Conservation (phyloP, 78 protist species). For the Pelomyxa schiedti region DNA sequence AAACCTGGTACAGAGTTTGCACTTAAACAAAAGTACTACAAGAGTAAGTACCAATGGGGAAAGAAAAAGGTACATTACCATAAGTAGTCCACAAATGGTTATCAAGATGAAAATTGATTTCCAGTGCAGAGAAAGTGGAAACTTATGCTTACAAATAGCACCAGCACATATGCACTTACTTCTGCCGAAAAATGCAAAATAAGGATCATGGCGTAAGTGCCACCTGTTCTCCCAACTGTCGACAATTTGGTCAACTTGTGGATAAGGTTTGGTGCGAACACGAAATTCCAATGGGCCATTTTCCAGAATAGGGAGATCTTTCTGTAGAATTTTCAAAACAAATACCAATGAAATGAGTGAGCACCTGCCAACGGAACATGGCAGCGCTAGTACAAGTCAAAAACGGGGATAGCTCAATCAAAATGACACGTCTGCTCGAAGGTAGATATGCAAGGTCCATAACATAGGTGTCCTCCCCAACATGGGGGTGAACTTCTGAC, state of each 20-base stretch:
- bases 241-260: neutral
- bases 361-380: conserved; percentile 9
- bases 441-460: conserved; percentile 8
- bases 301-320: neutral
- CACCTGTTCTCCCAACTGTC: conserved; percentile 19
- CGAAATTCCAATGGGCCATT: neutral
- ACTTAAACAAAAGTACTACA: no score
- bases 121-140: no score
- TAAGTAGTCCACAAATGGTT: no score
- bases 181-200: neutral
- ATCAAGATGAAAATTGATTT: no score
- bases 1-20: no score
- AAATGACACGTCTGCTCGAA: neutral
- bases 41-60: no score
- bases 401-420: conserved; percentile 15
- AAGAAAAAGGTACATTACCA: no score
- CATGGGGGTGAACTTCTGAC: neutral
- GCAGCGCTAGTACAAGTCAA: conserved; percentile 8
- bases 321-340: no score
- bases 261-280: neutral
- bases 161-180: no score
- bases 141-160: no score
- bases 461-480: neutral
- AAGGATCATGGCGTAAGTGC: neutral
- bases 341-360: no score